Evolutionary conservation across 2,329 filamentous ascomycete genomes (phyloP), one percentile per base, ranked within the genome.

Genomic region (Sarocladiaceae sp.): DNA sequence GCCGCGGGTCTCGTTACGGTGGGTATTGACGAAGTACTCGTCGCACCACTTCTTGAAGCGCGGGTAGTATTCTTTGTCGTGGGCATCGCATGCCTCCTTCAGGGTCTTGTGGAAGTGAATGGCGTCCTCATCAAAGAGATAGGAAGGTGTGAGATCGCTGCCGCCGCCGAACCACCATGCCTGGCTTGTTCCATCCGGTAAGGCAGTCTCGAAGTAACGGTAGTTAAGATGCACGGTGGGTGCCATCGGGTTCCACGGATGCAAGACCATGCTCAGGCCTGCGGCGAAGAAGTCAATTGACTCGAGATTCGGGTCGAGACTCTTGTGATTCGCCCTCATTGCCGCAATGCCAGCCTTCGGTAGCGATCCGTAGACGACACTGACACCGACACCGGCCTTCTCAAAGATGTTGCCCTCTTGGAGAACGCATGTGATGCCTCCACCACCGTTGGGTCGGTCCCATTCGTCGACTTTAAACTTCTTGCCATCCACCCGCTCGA

Each of bases 91-190:
- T 15, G 85, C 85, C 35, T 88, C 81, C 68, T 96, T 97, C 58
- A 98, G 83, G 2, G 85, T 88, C 63, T 82, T 82, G 73, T 98
- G 93, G 77, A 98, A 98, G 65, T 96, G 91, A 47, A 94, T 86
- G 29, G 88, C 91, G 63, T 98, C 93, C 63, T 98, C 93, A 55
- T 96, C 91, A 66, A 95, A 97, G 24, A 98, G 78, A 62, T 97
- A 98, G 31, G 78, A 82, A 0, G 93, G 93, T 11, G 93, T 98
- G 53, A 98, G 68, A 65, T 98, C 93, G 44, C 88, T 90, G 46
- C 93, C 93, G 42, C 93, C 93, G 51, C 93, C 93, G 58, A 95
- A 98, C 93, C 93, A 98, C 91, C 93, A 98, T 6, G 89, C 85
- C 51, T 91, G 88, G 43, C 74, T 83, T 52, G 74, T 85, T 33